These are phyloP conservation scores for Leccinum laetum DNA, from an alignment of 1,284 basidiomycete genomes.

Conservation along the genomic window DNA sequence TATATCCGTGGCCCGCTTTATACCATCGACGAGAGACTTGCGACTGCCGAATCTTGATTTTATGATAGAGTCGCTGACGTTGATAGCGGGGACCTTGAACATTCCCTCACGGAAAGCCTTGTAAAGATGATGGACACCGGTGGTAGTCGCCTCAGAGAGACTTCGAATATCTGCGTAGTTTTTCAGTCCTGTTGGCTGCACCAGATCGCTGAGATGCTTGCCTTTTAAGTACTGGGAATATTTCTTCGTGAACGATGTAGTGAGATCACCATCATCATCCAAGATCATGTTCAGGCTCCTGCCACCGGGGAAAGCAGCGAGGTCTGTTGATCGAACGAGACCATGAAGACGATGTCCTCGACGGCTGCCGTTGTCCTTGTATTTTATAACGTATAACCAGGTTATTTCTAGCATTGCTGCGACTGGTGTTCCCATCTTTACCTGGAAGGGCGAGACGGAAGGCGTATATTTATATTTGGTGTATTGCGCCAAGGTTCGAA, in stretches of 20 bases:
- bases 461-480: too few relatives aligned
- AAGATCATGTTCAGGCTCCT: constrained; percentile 98
- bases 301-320: constrained; percentile 79
- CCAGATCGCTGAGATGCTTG: constrained; percentile 30
- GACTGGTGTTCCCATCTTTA: too few relatives aligned
- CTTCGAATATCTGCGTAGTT: constrained; percentile 72
- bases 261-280: constrained; percentile 99
- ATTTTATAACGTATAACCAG: too few relatives aligned
- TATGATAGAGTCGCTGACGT: constrained; percentile 99
- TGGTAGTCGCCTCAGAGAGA: constrained; percentile 99
- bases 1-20: constrained; percentile 99
- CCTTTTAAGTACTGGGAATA: constrained; percentile 87
- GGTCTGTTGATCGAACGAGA: constrained; percentile 65
- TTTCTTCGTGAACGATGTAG: constrained; percentile 94
- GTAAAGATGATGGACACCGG: constrained; percentile 99
- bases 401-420: too few relatives aligned
- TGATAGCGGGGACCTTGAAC: constrained; percentile 98
- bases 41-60: constrained; percentile 99
- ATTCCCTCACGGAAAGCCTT: constrained; percentile 95
- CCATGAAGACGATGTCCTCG: too few relatives aligned
- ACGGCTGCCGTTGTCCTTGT: too few relatives aligned
- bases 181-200: constrained; percentile 8
- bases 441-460: too few relatives aligned
- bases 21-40: constrained; percentile 99
- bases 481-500: too few relatives aligned